These are phyloP conservation scores for Pseudogymnoascus sp. DNA, from an alignment of 2,329 filamentous ascomycete species.

Conservation along the genomic window DNA sequence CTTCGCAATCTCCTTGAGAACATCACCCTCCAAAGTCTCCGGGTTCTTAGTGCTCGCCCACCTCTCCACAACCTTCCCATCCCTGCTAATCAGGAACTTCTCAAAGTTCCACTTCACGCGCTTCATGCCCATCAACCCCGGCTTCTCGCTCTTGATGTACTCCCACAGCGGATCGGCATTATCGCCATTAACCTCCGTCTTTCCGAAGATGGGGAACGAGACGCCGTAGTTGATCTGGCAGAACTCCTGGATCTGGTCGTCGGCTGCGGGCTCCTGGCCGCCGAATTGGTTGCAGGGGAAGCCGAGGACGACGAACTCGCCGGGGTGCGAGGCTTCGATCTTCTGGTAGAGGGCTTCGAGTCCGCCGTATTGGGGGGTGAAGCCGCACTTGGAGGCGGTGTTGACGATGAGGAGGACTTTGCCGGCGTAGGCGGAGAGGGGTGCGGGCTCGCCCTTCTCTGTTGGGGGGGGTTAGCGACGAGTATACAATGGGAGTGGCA, in stretches of 20 bases:
- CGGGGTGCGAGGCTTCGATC: conserved; percentile 57
- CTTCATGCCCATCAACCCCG: conserved; percentile 82
- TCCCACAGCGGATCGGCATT: conserved; percentile 69
- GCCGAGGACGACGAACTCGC: conserved; percentile 79
- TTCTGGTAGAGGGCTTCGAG: conserved; percentile 86
- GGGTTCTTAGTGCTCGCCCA: conserved; percentile 90
- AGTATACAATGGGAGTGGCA: conserved; percentile 7
- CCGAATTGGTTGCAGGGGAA: conserved; percentile 99
- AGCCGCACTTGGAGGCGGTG: conserved; percentile 97
- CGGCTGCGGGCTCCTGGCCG: conserved; percentile 73
- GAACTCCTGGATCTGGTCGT: conserved; percentile 74
- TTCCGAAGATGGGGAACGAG: conserved; percentile 81
- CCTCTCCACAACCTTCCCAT: conserved; percentile 75
- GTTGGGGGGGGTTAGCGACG: conserved; percentile 19
- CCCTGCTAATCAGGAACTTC: conserved; percentile 84
- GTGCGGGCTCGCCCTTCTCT: conserved; percentile 67
- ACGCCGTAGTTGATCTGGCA: conserved; percentile 95
- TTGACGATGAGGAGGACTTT: conserved; percentile 96
- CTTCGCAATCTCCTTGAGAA: conserved; percentile 60
- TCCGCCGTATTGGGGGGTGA: conserved; percentile 88
- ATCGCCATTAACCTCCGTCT: conserved; percentile 89
- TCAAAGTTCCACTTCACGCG: conserved; percentile 99
- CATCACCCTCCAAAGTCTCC: conserved; percentile 64
- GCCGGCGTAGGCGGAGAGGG: conserved; percentile 65
- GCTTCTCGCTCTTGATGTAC: conserved; percentile 65